Evolutionary conservation across 129 eudicot species (phyloP), one percentile per base, ranked within the genome.

Genomic region (Artemisia argyi): DNA sequence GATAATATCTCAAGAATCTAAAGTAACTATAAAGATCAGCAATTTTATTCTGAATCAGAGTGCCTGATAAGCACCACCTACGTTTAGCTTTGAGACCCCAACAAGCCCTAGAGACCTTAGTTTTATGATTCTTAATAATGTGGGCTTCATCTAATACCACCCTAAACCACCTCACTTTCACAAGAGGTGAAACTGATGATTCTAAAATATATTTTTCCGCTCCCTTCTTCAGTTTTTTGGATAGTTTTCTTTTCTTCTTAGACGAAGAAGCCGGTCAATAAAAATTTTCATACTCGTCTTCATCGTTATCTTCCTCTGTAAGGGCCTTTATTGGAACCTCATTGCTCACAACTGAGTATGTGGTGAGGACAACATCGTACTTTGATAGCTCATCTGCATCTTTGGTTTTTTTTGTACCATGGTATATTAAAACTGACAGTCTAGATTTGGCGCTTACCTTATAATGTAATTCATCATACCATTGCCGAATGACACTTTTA

Each of bases 81-180:
- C 99, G 91, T 76, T 95, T 95, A 54, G 99, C 99, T 51, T 90
- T 88, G 19, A 95, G 96, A 63, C 96, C 99, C 96, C 99, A 95
- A 81, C 99, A 95, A 71, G 99, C 99, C 81, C 96, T 82, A 73
- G 99, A 97, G 17, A 82, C 96, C 80, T 87, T 96, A 50, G 99
- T 95, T 76, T 83, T 71, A 42, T 88, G 83, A 83, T 95, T 95
- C 82, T 95, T 95, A 19, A 95, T 95, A 81, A 94, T 90, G 70
- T 95, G 99, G 48, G 99, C 99, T 81, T 95, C 99, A 78, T 95
- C 99, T 35, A 95, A 72, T 57, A 95, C 97, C 35, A 95, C 96
- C 83, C 99, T 90, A 80, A 86, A 95, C 99, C 99, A 95, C 64
- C 91, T 82, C 75, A 95, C 96, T 60, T 76, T 80, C 10, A 91